These are phyloP conservation scores for Wickerhamomyces kurtzmanii DNA, from an alignment of 805 yeast species.

Conservation along the genomic window DNA sequence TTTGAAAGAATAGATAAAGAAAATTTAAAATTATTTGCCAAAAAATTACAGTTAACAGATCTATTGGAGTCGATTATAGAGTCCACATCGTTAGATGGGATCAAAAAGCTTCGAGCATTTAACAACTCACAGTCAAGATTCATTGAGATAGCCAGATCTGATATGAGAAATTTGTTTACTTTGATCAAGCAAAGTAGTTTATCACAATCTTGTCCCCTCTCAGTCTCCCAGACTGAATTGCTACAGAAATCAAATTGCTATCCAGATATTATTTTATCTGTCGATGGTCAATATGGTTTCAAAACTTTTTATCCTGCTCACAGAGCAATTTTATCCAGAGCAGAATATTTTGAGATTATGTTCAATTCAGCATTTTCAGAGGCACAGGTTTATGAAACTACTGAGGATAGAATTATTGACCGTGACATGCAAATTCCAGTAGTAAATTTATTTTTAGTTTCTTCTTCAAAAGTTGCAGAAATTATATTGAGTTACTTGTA, in stretches of 20 bases:
- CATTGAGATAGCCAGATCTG: slow-evolving; percentile 11
- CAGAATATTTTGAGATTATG: slow-evolving; percentile 58
- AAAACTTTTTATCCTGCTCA: slow-evolving; percentile 49
- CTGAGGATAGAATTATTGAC: slow-evolving; percentile 8
- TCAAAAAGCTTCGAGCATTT: too few species aligned
- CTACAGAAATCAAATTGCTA: slow-evolving; percentile 12
- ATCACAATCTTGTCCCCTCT: slow-evolving; percentile 2
- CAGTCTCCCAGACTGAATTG: slow-evolving; percentile 4
- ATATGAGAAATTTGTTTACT: slow-evolving; percentile 6
- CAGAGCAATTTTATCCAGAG: slow-evolving; percentile 46
- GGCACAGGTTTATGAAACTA: slow-evolving; percentile 8
- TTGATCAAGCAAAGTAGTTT: slow-evolving; percentile 4
- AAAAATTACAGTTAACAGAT: slow-evolving; percentile 22
- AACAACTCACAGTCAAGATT: slow-evolving; percentile 15
- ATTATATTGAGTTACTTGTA: slow-evolving; percentile 46
- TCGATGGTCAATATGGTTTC: slow-evolving; percentile 15
- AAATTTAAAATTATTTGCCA: slow-evolving; percentile 21
- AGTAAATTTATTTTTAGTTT: slow-evolving; percentile 19
- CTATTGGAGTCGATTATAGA: slow-evolving; percentile 20
- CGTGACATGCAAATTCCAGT: slow-evolving; percentile 16
- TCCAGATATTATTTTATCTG: slow-evolving; percentile 41
- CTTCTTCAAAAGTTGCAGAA: slow-evolving; percentile 31
- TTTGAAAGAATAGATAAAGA: slow-evolving; percentile 19
- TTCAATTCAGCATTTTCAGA: slow-evolving; percentile 42
- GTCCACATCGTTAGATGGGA: too few species aligned